Base-by-base conservation (phyloP, 2,329 filamentous ascomycete species). In the Alternaria angustiovoidea region DNA sequence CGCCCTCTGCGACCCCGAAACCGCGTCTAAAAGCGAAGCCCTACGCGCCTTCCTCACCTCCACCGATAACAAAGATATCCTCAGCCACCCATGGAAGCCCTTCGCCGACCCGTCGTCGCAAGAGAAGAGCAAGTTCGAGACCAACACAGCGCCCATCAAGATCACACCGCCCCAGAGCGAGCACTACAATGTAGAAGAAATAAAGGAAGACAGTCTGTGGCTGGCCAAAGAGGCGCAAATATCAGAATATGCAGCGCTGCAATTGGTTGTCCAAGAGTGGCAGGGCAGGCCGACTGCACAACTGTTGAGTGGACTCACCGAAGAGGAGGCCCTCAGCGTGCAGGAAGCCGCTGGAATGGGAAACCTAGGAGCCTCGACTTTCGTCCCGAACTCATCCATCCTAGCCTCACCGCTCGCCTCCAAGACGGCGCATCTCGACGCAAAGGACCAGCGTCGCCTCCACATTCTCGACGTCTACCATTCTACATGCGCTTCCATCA, bases 151-250 rank as follows among this genome's bases (percentile, higher is more conserved):
- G 22, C 91, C 93, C 5, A 96, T 97, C 62, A 91, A 96, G 75
- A 87, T 93, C 49, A 88, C 92, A 1, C 88, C 91, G 18, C 87
- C 87, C 5, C 82, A 87, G 12, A 87, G 87, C 69, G 85, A 87
- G 41, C 86, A 87, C 57, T 92, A 90, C 75, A 88, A 94, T 72
- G 83, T 97, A 67, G 88, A 91, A 39, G 83, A 90, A 72, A 88
- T 98, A 76, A 97, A 96, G 80, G 87, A 88, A 47, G 94, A 98
- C 81, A 87, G 93, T 34, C 77, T 91, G 67, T 98, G 94, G 93
- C 82, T 99, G 63, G 94, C 92, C 78, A 88, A 90, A 70, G 88
- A 90, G 72, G 88, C 89, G 51, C 85, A 87, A 44, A 88, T 97
- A 66, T 93, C 95, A 77, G 89, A 97, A 76, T 83, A 95, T 43